Conservation (phyloP, 1,284 basidiomycete species). For the Ceratobasidium theobromae region DNA sequence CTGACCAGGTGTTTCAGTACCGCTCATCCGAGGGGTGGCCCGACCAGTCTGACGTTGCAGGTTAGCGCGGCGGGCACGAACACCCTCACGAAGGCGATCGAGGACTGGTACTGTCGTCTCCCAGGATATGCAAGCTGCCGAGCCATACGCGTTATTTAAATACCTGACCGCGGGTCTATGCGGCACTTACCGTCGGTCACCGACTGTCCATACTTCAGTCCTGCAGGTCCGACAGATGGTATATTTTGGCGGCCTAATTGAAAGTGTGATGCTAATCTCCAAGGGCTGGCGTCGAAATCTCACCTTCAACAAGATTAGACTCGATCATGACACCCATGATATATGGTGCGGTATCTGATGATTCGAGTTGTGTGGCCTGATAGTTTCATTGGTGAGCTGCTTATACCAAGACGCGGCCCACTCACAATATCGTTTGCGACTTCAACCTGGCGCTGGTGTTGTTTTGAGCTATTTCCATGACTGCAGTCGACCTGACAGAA, state of each 20-base stretch:
- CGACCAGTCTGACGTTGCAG: constrained; percentile 21
- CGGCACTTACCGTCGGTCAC: constrained; percentile 64
- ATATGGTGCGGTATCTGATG: constrained; percentile 65
- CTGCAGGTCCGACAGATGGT: constrained; percentile 71
- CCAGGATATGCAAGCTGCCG: constrained; percentile 82
- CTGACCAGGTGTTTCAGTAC: constrained; percentile 10
- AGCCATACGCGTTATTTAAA: constrained; percentile 2
- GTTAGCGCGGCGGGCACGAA: constrained; percentile 64
- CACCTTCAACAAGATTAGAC: constrained; percentile 90
- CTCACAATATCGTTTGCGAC: constrained; percentile 57
- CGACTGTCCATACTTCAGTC: constrained; percentile 84
- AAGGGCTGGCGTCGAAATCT: too few species aligned
- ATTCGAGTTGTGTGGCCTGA: constrained; percentile 70
- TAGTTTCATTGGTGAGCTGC: constrained; percentile 11
- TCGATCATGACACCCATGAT: constrained; percentile 99
- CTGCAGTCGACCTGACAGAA: constrained; percentile 82
- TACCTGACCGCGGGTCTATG: not conserved
- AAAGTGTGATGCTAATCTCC: too few species aligned
- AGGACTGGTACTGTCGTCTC: constrained; percentile 79
- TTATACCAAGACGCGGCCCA: constrained; percentile 29
- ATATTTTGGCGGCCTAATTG: constrained; percentile 87
- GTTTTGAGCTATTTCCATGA: constrained; percentile 65
- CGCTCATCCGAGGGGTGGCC: not conserved
- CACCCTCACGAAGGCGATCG: constrained; percentile 78
- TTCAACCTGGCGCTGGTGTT: constrained; percentile 56